Evolutionary conservation across 345 rosid species (phyloP), one percentile per base, ranked within the genome.

Genomic region (Euclidium syriacum): DNA sequence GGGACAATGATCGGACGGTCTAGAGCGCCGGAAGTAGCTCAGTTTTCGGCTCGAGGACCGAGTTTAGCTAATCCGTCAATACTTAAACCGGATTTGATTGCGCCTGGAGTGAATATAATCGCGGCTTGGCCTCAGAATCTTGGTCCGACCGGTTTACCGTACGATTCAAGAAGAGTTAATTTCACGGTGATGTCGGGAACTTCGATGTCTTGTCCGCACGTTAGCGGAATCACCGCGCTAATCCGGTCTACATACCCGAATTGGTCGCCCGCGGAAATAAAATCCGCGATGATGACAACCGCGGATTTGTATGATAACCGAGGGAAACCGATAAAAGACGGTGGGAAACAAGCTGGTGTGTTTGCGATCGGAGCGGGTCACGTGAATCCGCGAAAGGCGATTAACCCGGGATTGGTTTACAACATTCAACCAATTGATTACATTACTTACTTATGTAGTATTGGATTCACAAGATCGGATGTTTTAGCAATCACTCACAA

Each of bases 121-220:
- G 97, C 96, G n/a, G 98, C 98, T 39, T 92, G 98, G 98, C 96
- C 98, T 18, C 97, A 84, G 57, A 92, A 89, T 70, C 67, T 92
- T 12, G 97, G 94, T 26, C 97, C 98, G 7, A 77, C 83, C 0
- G 79, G 85, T 15, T 91, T 89, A 67, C 86, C 86, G 10, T 90
- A 84, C 52, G 98, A 89, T 69, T 20, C 84, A 14, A 83, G 98
- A 73, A 89, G 95, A 67, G 91, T 78, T 59, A 87, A 92, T 69
- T 92, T 92, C 81, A 82, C 94, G 0, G 87, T 92, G 4, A 86
- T 87, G 95, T 89, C 98, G 0, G 97, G 98, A 20, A 92, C 98
- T 55, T 92, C 98, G 72, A 92, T 92, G 98, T 81, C 98, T 36
- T 92, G 98, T 67, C 98, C 98, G 40, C 97, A 92, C 57, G 90